Conservation (phyloP, 768 basidiomycete species). For the Amyloporia xantha region DNA sequence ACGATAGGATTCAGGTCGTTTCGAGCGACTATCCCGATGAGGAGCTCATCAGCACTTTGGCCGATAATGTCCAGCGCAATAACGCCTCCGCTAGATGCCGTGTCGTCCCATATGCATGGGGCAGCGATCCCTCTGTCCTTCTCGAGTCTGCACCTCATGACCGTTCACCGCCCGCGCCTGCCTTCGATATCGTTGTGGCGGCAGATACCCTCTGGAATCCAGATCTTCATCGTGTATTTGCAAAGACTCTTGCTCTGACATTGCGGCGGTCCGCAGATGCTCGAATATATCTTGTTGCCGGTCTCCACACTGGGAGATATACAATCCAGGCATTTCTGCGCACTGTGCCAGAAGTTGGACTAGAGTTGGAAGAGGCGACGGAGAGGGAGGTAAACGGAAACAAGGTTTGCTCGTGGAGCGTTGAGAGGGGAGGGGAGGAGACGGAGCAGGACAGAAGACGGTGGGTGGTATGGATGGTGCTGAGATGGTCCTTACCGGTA, state of each 20-base stretch:
- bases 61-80: constrained; percentile 52
- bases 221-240: constrained; percentile 46
- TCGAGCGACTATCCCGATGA: constrained; percentile 72
- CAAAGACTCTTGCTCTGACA: constrained; percentile 43
- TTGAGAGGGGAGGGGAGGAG: constrained; percentile 44
- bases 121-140: constrained; percentile 36
- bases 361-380: constrained; percentile 37
- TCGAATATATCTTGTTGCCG: constrained; percentile 61
- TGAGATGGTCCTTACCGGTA: constrained; percentile 16
- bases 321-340: constrained; percentile 58
- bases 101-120: constrained; percentile 61
- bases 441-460: constrained; percentile 61
- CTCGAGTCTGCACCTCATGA: constrained; percentile 20
- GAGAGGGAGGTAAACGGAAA: constrained; percentile 44
- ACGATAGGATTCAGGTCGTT: constrained; percentile 36
- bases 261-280: constrained; percentile 38
- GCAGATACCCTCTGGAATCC: constrained; percentile 79
- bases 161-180: constrained; percentile 8
- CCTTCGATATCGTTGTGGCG: constrained; percentile 62
- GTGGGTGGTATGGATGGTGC: constrained; percentile 64
- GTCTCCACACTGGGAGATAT: constrained; percentile 72
- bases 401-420: constrained; percentile 42
- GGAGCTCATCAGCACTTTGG: constrained; percentile 47
- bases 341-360: constrained; percentile 30
- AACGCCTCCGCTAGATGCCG: constrained; percentile 39